Evolutionary conservation across 2,329 filamentous ascomycete genomes (phyloP).

Genomic region (Fusarium tricinctum): DNA sequence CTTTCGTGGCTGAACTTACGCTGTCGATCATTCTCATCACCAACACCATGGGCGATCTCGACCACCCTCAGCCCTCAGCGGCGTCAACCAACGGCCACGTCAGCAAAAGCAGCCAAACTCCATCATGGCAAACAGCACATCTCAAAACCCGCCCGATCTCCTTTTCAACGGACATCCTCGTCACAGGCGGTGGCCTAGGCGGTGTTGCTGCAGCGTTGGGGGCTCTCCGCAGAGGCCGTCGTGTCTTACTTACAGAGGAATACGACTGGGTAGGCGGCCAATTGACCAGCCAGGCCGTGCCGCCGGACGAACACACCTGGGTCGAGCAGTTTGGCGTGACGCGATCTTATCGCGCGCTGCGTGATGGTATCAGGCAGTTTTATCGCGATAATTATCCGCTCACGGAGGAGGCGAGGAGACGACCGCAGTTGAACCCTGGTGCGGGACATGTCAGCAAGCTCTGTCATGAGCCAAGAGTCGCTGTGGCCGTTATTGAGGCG

Average conservation of each 20-base stretch:
- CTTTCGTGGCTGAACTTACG: not conserved
- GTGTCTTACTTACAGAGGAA: constrained; percentile 48
- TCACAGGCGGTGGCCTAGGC: constrained; percentile 47
- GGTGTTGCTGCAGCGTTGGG: constrained; percentile 50
- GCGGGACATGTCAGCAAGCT: constrained; percentile 51
- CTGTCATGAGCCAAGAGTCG: constrained; percentile 49
- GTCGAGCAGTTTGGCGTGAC: constrained; percentile 51
- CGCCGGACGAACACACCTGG: constrained; percentile 50
- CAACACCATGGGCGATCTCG: constrained; percentile 27
- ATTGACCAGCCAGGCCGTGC: constrained; percentile 49
- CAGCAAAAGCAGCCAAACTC: not conserved
- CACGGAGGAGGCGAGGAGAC: constrained; percentile 44
- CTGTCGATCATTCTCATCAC: not conserved
- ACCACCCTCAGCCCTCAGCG: not conserved
- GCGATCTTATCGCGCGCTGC: constrained; percentile 44
- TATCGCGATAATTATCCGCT: constrained; percentile 49
- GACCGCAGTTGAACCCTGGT: constrained; percentile 48
- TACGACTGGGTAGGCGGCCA: constrained; percentile 51
- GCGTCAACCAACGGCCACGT: not conserved
- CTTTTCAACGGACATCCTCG: constrained; percentile 45
- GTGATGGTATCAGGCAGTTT: constrained; percentile 46
- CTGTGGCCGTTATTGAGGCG: constrained; percentile 47
- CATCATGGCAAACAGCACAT: constrained; percentile 26
- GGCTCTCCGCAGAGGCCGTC: constrained; percentile 43
- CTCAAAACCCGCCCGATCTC: not conserved